Evolutionary conservation across 345 rosid species (phyloP).

Genomic region (Erucastrum elatum): DNA sequence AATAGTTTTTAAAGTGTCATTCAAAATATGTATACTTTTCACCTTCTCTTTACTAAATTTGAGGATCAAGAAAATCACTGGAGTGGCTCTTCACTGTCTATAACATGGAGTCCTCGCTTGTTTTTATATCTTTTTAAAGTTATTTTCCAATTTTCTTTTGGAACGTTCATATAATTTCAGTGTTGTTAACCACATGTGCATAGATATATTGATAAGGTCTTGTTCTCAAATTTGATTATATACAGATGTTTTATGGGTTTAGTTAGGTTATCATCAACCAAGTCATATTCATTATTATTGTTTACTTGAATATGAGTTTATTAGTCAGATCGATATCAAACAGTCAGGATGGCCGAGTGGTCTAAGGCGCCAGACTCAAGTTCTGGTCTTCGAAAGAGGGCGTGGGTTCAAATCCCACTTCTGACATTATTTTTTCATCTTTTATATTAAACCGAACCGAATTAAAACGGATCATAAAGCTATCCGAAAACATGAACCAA

Average conservation of each 20-base stretch:
- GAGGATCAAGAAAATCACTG: too few species aligned
- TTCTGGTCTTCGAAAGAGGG: constrained; percentile 57
- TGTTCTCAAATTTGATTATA: background rate
- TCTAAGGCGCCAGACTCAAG: constrained; percentile 92
- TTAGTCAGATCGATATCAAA: too few species aligned
- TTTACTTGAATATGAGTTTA: too few species aligned
- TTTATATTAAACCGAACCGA: too few species aligned
- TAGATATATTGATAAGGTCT: background rate
- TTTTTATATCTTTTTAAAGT: background rate
- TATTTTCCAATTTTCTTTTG: background rate
- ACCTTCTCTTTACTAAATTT: too few species aligned
- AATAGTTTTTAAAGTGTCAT: too few species aligned
- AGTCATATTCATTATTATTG: background rate
- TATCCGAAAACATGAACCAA: too few species aligned
- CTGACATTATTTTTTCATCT: constrained; percentile 10
- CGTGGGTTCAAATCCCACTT: constrained; percentile 48
- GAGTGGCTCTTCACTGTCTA: too few species aligned
- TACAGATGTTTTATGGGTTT: background rate
- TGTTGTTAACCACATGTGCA: background rate
- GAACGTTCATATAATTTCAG: background rate
- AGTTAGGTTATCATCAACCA: background rate
- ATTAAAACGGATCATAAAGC: too few species aligned
- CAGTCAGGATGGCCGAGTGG: constrained; percentile 89
- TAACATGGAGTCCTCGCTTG: background rate
- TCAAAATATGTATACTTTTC: too few species aligned